Evolutionary conservation across 179 eudicot genomes (phyloP).

Genomic region (Pouteria campechiana): DNA sequence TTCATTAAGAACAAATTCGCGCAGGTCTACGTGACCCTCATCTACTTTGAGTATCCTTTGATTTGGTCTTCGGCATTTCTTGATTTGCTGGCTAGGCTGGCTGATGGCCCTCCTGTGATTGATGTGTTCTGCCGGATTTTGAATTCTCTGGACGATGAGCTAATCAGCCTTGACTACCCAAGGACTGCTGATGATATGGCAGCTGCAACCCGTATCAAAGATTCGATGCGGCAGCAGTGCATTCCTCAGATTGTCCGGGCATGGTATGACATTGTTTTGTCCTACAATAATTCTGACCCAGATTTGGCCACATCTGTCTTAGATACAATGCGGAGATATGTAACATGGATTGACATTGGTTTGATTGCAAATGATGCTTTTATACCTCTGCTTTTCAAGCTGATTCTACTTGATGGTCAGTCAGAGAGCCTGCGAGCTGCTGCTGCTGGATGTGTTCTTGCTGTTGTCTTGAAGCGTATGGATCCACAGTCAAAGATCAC

Average conservation of each 20-base stretch:
- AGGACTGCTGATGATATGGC: conserved; percentile 52
- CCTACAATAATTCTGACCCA: conserved; percentile 64
- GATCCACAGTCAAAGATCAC: conserved; percentile 61
- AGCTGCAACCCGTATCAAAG: conserved; percentile 63
- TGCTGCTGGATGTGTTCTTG: conserved; percentile 65
- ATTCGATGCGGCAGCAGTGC: conserved; percentile 96
- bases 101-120: conserved; percentile 59
- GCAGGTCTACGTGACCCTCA: conserved; percentile 70
- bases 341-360: conserved; percentile 92
- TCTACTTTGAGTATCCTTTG: conserved; percentile 71
- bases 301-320: conserved; percentile 60
- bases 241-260: conserved; percentile 62
- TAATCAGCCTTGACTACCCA: conserved; percentile 83
- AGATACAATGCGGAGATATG: conserved; percentile 73
- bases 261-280: conserved; percentile 65
- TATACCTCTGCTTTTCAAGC: conserved; percentile 58
- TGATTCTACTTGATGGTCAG: conserved; percentile 58
- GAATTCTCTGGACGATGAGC: conserved; percentile 85
- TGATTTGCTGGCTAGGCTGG: conserved; percentile 58
- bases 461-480: conserved; percentile 84
- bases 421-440: conserved; percentile 66
- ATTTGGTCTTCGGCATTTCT: conserved; percentile 72
- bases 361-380: conserved; percentile 68
- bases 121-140: conserved; percentile 94
- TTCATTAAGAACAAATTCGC: conserved; percentile 91